Evolutionary conservation across 352 stramenopile genomes (phyloP).

Genomic region (Blastocystis sp.): DNA sequence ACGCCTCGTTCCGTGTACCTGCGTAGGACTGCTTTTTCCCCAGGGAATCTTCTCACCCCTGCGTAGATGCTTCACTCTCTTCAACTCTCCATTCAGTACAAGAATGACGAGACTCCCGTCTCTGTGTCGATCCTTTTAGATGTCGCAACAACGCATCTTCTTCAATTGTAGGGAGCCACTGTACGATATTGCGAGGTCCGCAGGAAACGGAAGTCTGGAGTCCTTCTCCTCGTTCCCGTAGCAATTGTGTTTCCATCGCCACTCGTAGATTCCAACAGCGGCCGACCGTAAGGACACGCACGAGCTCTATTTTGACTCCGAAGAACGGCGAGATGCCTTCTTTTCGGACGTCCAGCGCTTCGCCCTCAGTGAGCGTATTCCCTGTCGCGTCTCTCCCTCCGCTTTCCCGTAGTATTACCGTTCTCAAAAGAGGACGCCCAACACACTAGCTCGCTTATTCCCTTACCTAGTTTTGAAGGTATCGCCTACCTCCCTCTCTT

Average conservation of each 20-base stretch:
- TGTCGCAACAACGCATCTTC: background rate
- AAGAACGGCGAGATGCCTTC: background rate
- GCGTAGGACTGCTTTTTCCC: too few relatives aligned
- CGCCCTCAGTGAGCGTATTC: background rate
- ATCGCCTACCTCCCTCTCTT: background rate
- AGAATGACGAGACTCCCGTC: too few relatives aligned
- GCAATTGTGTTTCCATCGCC: background rate
- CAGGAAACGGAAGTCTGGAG: conserved; percentile 3
- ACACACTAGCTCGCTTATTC: background rate
- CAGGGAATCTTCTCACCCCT: too few relatives aligned
- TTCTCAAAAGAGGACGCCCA: background rate
- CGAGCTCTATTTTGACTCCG: conserved; percentile 12
- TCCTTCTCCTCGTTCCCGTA: background rate
- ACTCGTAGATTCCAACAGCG: background rate
- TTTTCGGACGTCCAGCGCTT: background rate
- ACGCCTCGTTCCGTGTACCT: too few relatives aligned
- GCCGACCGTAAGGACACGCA: background rate
- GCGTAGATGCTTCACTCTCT: too few relatives aligned
- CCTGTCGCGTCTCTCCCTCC: background rate
- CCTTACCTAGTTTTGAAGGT: conserved; percentile 12
- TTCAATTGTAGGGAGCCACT: background rate
- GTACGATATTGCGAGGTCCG: background rate
- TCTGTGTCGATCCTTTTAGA: background rate
- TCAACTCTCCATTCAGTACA: too few relatives aligned
- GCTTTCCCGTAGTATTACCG: background rate